Evolutionary conservation across 345 rosid genomes (phyloP).

Genomic region (Aquilaria yunnanensis): DNA sequence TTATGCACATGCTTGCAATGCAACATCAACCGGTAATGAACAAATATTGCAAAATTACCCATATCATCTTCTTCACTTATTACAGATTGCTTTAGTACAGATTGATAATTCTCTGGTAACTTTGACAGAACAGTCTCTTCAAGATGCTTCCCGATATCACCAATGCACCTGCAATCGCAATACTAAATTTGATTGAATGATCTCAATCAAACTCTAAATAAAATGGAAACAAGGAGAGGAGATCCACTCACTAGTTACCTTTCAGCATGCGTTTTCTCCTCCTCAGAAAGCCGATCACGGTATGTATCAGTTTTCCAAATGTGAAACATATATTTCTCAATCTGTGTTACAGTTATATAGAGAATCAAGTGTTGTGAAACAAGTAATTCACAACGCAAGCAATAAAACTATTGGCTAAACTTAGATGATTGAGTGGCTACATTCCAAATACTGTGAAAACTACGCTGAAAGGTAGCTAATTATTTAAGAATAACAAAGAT

Average conservation of each 20-base stretch:
- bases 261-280: slow-evolving; percentile 54
- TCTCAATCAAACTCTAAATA: background rate
- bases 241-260: slow-evolving; percentile 31
- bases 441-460: background rate
- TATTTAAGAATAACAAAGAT: background rate
- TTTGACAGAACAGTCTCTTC: slow-evolving; percentile 62
- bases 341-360: slow-evolving; percentile 30
- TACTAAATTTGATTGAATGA: background rate
- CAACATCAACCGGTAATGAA: too few relatives aligned
- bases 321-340: slow-evolving; percentile 72
- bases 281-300: slow-evolving; percentile 44
- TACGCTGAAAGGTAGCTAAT: too few relatives aligned
- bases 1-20: background rate
- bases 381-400: slow-evolving; percentile 2
- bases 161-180: slow-evolving; percentile 39
- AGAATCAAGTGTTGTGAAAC: background rate
- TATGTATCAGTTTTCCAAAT: slow-evolving; percentile 45
- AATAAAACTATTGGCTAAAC: background rate
- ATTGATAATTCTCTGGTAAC: slow-evolving; percentile 75
- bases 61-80: slow-evolving; percentile 80
- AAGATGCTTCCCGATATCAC: slow-evolving; percentile 54
- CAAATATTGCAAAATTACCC: slow-evolving; percentile 35
- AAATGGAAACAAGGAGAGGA: background rate
- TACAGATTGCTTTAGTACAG: slow-evolving; percentile 62
- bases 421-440: background rate